These are phyloP conservation scores for Penicillium longicatenatum DNA, from an alignment of 495 filamentous ascomycete species.

Conservation along the genomic window DNA sequence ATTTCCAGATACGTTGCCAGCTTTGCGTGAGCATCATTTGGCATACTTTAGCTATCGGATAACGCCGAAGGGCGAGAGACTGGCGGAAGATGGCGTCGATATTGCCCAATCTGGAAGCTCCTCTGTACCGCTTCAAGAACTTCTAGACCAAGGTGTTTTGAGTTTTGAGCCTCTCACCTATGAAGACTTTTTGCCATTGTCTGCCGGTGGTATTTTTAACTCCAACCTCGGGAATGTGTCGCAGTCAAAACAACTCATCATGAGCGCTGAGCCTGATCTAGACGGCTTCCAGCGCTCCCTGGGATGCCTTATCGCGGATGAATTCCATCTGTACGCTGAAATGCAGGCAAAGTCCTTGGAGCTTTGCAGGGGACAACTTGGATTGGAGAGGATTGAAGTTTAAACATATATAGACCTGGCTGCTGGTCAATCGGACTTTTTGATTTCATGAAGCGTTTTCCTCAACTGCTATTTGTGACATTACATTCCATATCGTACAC, in stretches of 20 bases:
- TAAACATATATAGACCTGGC: neutral
- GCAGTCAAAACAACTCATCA: constrained; percentile 29
- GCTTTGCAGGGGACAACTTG: constrained; percentile 22
- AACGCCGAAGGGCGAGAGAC: constrained; percentile 11
- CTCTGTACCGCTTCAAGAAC: constrained; percentile 14
- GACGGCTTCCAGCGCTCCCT: constrained; percentile 35
- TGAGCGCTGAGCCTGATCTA: constrained; percentile 33
- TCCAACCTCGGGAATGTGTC: constrained; percentile 36
- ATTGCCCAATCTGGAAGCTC: neutral
- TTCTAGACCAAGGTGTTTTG: constrained; percentile 26
- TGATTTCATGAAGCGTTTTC: neutral
- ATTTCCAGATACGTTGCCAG: constrained; percentile 34
- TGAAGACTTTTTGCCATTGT: constrained; percentile 47
- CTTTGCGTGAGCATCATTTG: constrained; percentile 28
- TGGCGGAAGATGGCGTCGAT: constrained; percentile 2
- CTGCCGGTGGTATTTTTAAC: constrained; percentile 46
- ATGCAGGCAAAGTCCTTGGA: constrained; percentile 31
- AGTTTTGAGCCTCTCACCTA: constrained; percentile 41
- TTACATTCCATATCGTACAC: neutral
- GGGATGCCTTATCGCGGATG: constrained; percentile 27
- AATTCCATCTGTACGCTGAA: constrained; percentile 32
- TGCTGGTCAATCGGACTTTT: neutral
- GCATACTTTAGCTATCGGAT: constrained; percentile 37
- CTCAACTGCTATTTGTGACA: neutral
- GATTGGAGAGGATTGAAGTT: constrained; percentile 14